Base-by-base conservation (phyloP, 2,329 filamentous ascomycete species). In the Talaromyces funiculosus region DNA sequence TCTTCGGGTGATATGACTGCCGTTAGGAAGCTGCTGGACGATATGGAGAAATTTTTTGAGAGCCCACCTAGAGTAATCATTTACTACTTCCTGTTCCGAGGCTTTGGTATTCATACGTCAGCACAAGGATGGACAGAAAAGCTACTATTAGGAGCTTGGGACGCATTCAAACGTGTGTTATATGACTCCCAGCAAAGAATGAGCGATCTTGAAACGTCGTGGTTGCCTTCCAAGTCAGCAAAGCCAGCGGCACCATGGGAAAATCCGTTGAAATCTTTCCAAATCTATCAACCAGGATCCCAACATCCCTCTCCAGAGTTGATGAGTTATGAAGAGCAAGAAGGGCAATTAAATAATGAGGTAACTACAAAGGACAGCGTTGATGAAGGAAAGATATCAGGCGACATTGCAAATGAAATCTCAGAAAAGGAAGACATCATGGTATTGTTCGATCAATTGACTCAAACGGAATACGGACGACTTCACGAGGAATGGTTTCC, bases 31-130 rank as follows among this genome's bases (percentile, higher is more conserved):
- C 84, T 91, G 47, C 77, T 99, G 22, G 83, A 85, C 51, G 93
- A 97, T 71, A 96, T 97, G 91, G 74, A 78, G 59, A 84, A 84
- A 60, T 76, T 78, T 38, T 86, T 86, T 65, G 77, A 81, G 3
- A 80, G 96, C 3, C 84, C 86, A 0, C 77, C 93, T 16, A 86
- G 93, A 63, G 89, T 88, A 5, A 83, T 88, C 61, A 83, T 96
- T 24, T 97, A 93, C 68, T 79, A 94, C 38, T 82, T 88, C 7
- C 79, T 97, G 3, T 90, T 97, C 75, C 88, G 90, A 67, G 92
- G 90, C 0, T 99, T 97, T 70, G 81, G 82, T 33, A 73, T 78
- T 2, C 87, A 96, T 69, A 86, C 81, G 18, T 76, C 79, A 24
- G 78, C 86, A 64, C 86, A 86, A 0, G 81, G 84, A 12, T 99